These are phyloP conservation scores for Fomitopsis betulina DNA, from an alignment of 1,284 basidiomycete genomes.

Conservation along the genomic window DNA sequence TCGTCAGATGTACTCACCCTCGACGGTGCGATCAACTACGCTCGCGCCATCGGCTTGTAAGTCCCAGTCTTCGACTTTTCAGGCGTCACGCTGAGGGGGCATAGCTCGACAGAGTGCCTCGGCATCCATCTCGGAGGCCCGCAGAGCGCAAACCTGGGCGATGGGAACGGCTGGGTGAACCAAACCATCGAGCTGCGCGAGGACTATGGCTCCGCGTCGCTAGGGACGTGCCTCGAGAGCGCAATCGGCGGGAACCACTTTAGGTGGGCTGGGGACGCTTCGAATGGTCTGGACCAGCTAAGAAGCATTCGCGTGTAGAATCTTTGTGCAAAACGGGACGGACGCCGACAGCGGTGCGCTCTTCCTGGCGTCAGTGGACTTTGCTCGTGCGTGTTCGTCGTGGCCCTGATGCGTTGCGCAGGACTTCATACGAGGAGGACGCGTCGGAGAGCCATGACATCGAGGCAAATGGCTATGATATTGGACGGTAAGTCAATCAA, in stretches of 20 bases:
- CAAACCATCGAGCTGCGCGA: slow-evolving; percentile 65
- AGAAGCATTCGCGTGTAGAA: slow-evolving; percentile 32
- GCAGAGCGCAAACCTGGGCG: slow-evolving; percentile 69
- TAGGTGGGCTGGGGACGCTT: slow-evolving; percentile 31
- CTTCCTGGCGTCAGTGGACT: slow-evolving; percentile 58
- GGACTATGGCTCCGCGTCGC: slow-evolving; percentile 51
- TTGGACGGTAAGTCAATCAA: slow-evolving; percentile 35
- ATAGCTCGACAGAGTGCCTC: slow-evolving; percentile 67
- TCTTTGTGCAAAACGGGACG: slow-evolving; percentile 72
- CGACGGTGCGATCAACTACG: slow-evolving; percentile 53
- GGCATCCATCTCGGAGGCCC: slow-evolving; percentile 60
- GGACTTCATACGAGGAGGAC: slow-evolving; percentile 58
- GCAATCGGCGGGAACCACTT: slow-evolving; percentile 67
- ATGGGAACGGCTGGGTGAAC: slow-evolving; percentile 56
- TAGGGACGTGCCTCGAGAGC: slow-evolving; percentile 61
- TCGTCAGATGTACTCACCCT: slow-evolving; percentile 67
- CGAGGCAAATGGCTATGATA: slow-evolving; percentile 49
- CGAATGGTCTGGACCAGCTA: neutral
- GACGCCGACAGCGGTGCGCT: slow-evolving; percentile 54
- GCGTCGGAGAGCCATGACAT: slow-evolving; percentile 44
- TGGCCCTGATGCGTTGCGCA: slow-evolving; percentile 17
- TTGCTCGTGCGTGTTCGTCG: neutral
- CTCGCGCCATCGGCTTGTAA: slow-evolving; percentile 62
- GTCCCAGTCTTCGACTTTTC: slow-evolving; percentile 11
- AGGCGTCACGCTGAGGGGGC: neutral